Evolutionary conservation across 306 rosid genomes (phyloP).

Genomic region (Lathyrus oleraceus): DNA sequence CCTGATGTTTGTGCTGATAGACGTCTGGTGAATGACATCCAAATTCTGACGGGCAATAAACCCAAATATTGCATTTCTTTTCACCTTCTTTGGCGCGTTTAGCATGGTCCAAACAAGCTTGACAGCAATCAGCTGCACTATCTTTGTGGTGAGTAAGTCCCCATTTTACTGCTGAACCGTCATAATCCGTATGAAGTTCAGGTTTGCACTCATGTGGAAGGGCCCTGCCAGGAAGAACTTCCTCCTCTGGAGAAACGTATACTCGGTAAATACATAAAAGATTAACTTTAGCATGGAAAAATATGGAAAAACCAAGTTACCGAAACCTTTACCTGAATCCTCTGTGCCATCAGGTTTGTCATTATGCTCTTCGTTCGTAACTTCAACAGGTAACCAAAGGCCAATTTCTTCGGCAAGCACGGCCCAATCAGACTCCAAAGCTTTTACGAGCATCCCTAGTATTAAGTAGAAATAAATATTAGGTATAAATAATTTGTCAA

Average conservation of each 20-base stretch:
- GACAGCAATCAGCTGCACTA: constrained; percentile 98
- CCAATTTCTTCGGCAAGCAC: constrained; percentile 76
- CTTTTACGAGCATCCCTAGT: constrained; percentile 70
- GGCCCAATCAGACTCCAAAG: constrained; percentile 78
- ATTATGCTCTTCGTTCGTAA: constrained; percentile 57
- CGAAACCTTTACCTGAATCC: constrained; percentile 59
- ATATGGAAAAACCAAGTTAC: neutral
- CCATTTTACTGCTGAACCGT: constrained; percentile 89
- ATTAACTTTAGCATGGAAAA: constrained; percentile 26
- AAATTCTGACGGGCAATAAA: constrained; percentile 84
- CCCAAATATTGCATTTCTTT: constrained; percentile 90
- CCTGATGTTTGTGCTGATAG: constrained; percentile 79
- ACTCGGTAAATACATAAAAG: constrained; percentile 28
- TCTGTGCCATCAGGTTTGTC: constrained; percentile 73
- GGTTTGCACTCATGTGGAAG: constrained; percentile 71
- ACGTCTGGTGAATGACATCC: constrained; percentile 96
- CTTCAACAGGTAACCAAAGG: constrained; percentile 77
- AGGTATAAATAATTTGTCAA: constrained; percentile 7
- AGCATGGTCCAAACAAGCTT: constrained; percentile 94
- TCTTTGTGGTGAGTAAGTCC: constrained; percentile 95
- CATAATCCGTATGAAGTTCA: constrained; percentile 88
- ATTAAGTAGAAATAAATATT: constrained; percentile 30
- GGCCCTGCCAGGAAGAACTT: constrained; percentile 83
- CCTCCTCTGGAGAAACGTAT: constrained; percentile 57
- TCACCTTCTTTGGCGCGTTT: constrained; percentile 68